A percentile compares a stretch with the other conserved stretches of the same genome.
Conservation (phyloP, 1,139 yeast genomes). For the Yamadazyma membranifaciens region DNA sequence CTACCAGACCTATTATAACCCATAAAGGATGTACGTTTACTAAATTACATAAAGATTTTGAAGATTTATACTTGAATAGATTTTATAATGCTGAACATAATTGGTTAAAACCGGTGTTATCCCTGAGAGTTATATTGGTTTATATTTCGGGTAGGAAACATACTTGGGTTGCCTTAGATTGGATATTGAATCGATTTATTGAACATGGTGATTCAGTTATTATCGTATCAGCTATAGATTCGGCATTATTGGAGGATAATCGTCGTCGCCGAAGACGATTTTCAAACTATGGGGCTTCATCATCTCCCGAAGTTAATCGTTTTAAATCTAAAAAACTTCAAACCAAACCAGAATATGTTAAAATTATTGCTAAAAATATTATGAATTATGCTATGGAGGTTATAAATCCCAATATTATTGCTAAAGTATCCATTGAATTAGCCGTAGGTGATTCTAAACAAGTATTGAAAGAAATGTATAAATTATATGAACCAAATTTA, state of each 20-base stretch:
- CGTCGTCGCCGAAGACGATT: slow-evolving; percentile 13
- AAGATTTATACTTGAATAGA: slow-evolving; percentile 33
- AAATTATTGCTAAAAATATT: slow-evolving; percentile 38
- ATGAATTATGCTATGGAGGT: slow-evolving; percentile 48
- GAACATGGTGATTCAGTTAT: slow-evolving; percentile 66
- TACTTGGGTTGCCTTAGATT: slow-evolving; percentile 80
- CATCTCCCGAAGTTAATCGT: slow-evolving; percentile 29
- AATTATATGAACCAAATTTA: slow-evolving; percentile 61
- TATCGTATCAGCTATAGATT: slow-evolving; percentile 43
- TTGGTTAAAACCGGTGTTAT: slow-evolving; percentile 38
- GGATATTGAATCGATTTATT: slow-evolving; percentile 52
- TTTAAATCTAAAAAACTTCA: slow-evolving; percentile 26
- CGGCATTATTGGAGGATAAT: background rate
- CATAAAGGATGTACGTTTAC: slow-evolving; percentile 53
- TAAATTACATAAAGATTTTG: slow-evolving; percentile 44
- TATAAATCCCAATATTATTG: slow-evolving; percentile 46
- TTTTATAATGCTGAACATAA: slow-evolving; percentile 22
- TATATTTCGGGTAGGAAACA: slow-evolving; percentile 70
- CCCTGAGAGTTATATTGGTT: slow-evolving; percentile 56
- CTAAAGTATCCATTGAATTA: slow-evolving; percentile 62
- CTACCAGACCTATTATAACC: slow-evolving; percentile 51
- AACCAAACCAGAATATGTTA: slow-evolving; percentile 31
- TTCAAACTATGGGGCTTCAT: slow-evolving; percentile 10
- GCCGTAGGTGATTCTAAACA: slow-evolving; percentile 59
- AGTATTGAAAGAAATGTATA: slow-evolving; percentile 59